Evolutionary conservation across 2,329 filamentous ascomycete genomes (phyloP).

Genomic region (Tolypocladium cylindrosporum): DNA sequence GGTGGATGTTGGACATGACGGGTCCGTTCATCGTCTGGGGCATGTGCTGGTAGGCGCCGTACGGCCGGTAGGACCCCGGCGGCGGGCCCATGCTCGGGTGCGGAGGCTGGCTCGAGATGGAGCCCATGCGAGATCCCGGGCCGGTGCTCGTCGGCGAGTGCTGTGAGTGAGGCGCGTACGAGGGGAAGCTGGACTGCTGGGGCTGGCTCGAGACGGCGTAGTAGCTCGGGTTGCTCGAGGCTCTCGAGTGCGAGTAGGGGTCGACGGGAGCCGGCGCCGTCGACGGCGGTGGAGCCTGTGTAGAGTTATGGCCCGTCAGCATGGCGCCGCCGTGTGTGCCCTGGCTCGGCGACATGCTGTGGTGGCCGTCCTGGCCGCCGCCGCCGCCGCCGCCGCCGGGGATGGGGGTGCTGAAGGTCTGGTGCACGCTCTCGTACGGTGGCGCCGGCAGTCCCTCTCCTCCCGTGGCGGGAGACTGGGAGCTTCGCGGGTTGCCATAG

Average conservation of each 20-base stretch:
- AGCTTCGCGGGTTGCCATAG: conserved; percentile 21
- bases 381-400: conserved; percentile 36
- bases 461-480: conserved; percentile 39
- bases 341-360: conserved; percentile 19
- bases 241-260: conserved; percentile 37
- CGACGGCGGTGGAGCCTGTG: conserved; percentile 40
- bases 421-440: conserved; percentile 57
- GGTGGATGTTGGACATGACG: conserved; percentile 70
- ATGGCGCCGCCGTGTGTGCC: conserved; percentile 12
- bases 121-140: conserved; percentile 26
- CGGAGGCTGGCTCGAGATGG: conserved; percentile 11
- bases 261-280: conserved; percentile 47
- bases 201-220: conserved; percentile 43
- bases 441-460: conserved; percentile 55
- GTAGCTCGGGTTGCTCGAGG: conserved; percentile 50
- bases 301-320: conserved; percentile 15
- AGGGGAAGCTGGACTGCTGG: conserved; percentile 34
- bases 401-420: conserved; percentile 53
- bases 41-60: conserved; percentile 31
- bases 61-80: conserved; percentile 38
- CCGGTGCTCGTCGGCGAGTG: conserved; percentile 35
- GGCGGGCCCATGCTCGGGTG: conserved; percentile 31
- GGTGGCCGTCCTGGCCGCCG: conserved; percentile 22
- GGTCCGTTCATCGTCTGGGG: conserved; percentile 55
- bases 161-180: conserved; percentile 32